Evolutionary conservation across 139 green algal genomes (phyloP).

Genomic region (Yamagishiella unicocca): DNA sequence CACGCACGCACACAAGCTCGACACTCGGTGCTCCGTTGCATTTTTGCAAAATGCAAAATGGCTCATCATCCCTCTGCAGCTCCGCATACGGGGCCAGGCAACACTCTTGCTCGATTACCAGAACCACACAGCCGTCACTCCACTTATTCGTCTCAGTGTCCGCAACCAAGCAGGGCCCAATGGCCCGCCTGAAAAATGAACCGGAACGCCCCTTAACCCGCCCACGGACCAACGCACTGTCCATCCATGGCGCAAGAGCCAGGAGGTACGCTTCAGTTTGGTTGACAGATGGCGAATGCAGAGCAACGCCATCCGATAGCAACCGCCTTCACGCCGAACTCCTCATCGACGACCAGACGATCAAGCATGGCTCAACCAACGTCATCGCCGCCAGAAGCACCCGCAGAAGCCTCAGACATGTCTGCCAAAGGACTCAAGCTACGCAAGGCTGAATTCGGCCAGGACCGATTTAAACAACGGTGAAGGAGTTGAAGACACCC

Average conservation of each 20-base stretch:
- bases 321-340: no score
- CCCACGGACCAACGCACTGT: constrained; percentile 29
- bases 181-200: no score
- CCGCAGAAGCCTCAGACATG: no score
- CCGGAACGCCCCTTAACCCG: background rate
- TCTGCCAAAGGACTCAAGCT: no score
- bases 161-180: background rate
- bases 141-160: background rate
- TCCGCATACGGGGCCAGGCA: background rate
- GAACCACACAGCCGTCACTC: background rate
- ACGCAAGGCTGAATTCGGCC: no score
- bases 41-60: constrained; percentile 24
- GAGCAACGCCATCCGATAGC: no score
- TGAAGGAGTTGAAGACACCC: constrained; percentile 84
- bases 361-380: no score
- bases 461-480: constrained; percentile 76
- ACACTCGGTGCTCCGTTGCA: background rate
- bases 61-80: background rate
- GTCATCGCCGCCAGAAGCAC: no score
- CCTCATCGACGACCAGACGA: no score
- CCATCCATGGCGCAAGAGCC: constrained; percentile 1
- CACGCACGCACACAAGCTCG: background rate
- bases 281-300: no score
- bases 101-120: background rate
- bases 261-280: no score